These are phyloP conservation scores for Mycosphaerelloides madeirae DNA, from an alignment of 2,329 filamentous ascomycete species.

Conservation along the genomic window DNA sequence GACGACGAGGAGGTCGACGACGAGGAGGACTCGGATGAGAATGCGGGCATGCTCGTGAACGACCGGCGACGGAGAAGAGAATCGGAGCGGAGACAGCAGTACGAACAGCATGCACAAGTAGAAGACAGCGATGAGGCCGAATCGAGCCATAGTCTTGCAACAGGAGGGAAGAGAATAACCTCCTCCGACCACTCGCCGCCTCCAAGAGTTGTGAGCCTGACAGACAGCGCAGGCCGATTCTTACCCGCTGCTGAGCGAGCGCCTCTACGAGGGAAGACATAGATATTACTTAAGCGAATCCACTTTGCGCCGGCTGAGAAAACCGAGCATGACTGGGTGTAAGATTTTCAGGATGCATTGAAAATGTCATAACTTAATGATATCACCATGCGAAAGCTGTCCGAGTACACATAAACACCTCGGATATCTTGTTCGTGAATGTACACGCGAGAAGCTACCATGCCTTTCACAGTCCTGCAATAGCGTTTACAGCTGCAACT, in stretches of 20 bases:
- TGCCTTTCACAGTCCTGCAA: too few relatives aligned
- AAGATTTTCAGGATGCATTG: too few relatives aligned
- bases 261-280: slow-evolving; percentile 33
- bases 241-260: slow-evolving; percentile 44
- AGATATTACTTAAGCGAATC: neutral
- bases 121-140: slow-evolving; percentile 7
- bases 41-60: slow-evolving; percentile 19
- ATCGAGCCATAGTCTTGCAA: slow-evolving; percentile 14
- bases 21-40: slow-evolving; percentile 50
- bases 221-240: slow-evolving; percentile 39
- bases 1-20: slow-evolving; percentile 56
- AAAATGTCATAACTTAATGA: too few relatives aligned
- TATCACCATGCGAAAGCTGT: too few relatives aligned
- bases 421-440: too few relatives aligned
- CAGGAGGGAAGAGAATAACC: slow-evolving; percentile 21
- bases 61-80: slow-evolving; percentile 7
- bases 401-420: too few relatives aligned
- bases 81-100: slow-evolving; percentile 12
- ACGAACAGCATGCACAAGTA: slow-evolving; percentile 7
- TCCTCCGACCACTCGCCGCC: slow-evolving; percentile 24
- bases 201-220: slow-evolving; percentile 29
- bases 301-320: too few relatives aligned
- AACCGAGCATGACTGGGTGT: too few relatives aligned
- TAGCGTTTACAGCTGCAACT: too few relatives aligned
- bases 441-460: too few relatives aligned